Evolutionary conservation across 2,329 filamentous ascomycete species (phyloP).

Genomic region (Ceratocystis colombiana): DNA sequence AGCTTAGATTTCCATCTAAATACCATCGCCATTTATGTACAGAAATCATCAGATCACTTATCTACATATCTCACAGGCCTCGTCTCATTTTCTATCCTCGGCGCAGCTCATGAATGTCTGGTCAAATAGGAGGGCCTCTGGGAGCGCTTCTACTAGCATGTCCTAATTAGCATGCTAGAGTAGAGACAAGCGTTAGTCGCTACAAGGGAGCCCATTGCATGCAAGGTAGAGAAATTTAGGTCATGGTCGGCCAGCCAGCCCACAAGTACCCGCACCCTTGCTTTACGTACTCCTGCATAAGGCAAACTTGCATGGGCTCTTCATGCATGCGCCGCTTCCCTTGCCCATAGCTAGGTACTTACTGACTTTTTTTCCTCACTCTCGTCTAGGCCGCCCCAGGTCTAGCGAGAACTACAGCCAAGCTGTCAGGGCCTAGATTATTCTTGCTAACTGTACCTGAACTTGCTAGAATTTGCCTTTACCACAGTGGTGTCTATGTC

Average conservation of each 20-base stretch:
- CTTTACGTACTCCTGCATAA: constrained; percentile 11
- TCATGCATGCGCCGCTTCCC: constrained; percentile 14
- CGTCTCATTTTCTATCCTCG: not conserved
- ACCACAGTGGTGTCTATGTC: not conserved
- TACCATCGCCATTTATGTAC: not conserved
- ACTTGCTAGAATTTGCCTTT: not conserved
- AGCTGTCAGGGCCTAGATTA: not conserved
- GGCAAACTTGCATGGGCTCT: constrained; percentile 15
- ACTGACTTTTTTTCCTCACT: not conserved
- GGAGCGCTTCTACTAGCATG: not conserved
- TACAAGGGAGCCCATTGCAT: not conserved
- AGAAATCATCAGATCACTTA: not conserved
- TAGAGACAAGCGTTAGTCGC: not conserved
- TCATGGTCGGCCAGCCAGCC: not conserved
- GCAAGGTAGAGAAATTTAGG: constrained; percentile 8
- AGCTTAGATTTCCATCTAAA: not conserved
- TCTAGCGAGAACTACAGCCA: not conserved
- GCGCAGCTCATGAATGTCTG: not conserved
- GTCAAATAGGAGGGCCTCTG: not conserved
- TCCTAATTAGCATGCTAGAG: not conserved
- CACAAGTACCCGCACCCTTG: constrained; percentile 11
- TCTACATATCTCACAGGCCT: not conserved
- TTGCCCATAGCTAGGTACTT: constrained; percentile 8
- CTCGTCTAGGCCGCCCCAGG: constrained; percentile 1
- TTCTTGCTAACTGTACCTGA: not conserved